phyloP scores from a whole-genome alignment of 441 rosid genomes.

The Adansonia madagascariensis region DNA sequence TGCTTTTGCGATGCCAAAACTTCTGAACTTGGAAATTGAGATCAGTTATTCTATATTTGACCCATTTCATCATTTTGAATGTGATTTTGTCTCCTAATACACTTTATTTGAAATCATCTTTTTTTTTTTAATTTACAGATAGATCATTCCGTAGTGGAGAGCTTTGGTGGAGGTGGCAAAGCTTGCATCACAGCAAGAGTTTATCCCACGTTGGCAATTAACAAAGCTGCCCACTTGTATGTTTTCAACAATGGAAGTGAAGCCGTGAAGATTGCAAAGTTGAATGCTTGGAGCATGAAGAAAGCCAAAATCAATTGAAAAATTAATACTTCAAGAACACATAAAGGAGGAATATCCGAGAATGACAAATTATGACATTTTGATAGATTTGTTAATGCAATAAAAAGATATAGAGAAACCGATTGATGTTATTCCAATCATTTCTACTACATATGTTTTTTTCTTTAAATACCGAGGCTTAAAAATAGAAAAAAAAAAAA shows the following conservation, averaged over 20 bases:
- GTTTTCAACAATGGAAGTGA: conserved; percentile 69
- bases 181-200: conserved; percentile 75
- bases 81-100: neutral
- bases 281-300: conserved; percentile 80
- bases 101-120: neutral
- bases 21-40: neutral
- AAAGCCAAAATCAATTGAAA: conserved; percentile 50
- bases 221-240: conserved; percentile 44
- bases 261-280: conserved; percentile 43
- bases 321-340: neutral
- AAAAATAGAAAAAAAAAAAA: too few species aligned
- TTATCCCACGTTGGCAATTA: conserved; percentile 60
- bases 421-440: neutral
- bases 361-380: neutral
- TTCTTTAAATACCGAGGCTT: too few species aligned
- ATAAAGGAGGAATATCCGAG: neutral
- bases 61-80: neutral
- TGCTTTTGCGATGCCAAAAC: neutral
- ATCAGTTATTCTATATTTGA: neutral
- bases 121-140: conserved; percentile 40
- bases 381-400: neutral
- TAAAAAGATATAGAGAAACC: neutral
- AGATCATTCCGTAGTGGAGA: conserved; percentile 82
- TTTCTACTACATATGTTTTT: neutral
- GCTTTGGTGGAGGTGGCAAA: conserved; percentile 73